Percentiles rank a stretch among this genome's conserved stretches.
Conservation (phyloP, 2,329 filamentous ascomycete genomes). For the Dactylellina cionopaga region DNA sequence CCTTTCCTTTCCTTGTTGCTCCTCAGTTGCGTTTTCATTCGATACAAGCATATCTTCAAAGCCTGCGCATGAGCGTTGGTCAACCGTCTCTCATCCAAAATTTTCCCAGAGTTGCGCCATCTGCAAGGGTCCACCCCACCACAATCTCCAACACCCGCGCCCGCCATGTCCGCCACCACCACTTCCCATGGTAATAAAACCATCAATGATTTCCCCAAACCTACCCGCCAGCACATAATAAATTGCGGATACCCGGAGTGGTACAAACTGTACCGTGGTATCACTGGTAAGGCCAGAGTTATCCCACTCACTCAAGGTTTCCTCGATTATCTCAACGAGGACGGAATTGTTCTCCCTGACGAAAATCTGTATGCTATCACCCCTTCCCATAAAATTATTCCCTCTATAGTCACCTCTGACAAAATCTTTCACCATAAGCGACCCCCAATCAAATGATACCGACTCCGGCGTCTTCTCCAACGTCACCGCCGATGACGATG, state of each 20-base stretch:
- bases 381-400: not conserved
- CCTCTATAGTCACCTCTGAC: not conserved
- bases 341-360: constrained; percentile 87
- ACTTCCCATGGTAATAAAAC: constrained; percentile 36
- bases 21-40: no score
- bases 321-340: constrained; percentile 85
- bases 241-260: constrained; percentile 94
- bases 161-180: constrained; percentile 1
- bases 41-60: no score
- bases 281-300: constrained; percentile 85
- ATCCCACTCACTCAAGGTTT: constrained; percentile 80
- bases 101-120: constrained; percentile 9
- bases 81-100: not conserved
- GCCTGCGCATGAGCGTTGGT: not conserved
- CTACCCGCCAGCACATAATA: constrained; percentile 85
- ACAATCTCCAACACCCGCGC: constrained; percentile 14
- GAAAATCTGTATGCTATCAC: constrained; percentile 64
- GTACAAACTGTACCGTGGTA: constrained; percentile 83
- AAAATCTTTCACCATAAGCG: not conserved
- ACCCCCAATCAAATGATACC: constrained; percentile 24
- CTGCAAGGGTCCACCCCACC: constrained; percentile 23
- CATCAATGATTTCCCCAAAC: constrained; percentile 73
- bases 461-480: constrained; percentile 45
- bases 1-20: no score
- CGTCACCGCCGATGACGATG: constrained; percentile 53